A percentile compares a stretch with the other conserved stretches of the same genome.
These are phyloP conservation scores for Skeletonema potamos DNA, from an alignment of 108 stramenopile genomes.

Conservation along the genomic window DNA sequence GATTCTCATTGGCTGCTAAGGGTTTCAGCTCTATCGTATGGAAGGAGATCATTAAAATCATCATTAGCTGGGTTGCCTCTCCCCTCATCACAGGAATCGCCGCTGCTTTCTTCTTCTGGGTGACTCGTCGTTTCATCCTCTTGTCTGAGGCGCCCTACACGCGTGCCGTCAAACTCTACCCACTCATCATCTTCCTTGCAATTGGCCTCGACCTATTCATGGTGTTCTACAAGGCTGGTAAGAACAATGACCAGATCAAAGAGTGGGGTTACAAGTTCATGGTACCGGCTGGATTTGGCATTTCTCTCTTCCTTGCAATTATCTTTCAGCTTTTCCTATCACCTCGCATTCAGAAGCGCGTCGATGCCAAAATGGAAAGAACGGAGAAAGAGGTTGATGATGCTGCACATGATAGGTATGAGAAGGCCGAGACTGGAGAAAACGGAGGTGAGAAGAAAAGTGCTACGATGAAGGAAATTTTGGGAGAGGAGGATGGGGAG, in stretches of 20 bases:
- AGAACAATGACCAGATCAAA: conserved; percentile 3
- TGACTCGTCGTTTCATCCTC: conserved; percentile 25
- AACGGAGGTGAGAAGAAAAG: background rate
- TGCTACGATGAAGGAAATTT: background rate
- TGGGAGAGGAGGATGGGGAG: background rate
- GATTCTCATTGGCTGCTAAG: conserved; percentile 55
- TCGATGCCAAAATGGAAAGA: conserved; percentile 8
- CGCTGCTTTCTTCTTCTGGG: conserved; percentile 46
- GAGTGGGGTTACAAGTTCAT: conserved; percentile 7
- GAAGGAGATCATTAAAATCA: conserved; percentile 36
- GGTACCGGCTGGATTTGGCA: background rate
- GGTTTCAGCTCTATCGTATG: conserved; percentile 49
- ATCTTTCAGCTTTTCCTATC: background rate
- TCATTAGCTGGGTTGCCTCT: conserved; percentile 59
- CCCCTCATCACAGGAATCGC: conserved; percentile 50
- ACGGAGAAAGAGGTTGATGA: conserved; percentile 1
- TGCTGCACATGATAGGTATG: background rate
- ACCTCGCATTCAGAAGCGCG: conserved; percentile 4
- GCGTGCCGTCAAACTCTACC: conserved; percentile 48
- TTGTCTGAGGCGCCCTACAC: conserved; percentile 35
- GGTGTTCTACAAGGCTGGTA: conserved; percentile 44
- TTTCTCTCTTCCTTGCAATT: conserved; percentile 8
- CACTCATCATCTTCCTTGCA: conserved; percentile 46
- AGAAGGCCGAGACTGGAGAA: conserved; percentile 1
- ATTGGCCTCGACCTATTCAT: conserved; percentile 53